phyloP scores from a whole-genome alignment of 225 moss, liverwort and hornwort species.

The Pleurozium schreberi region DNA sequence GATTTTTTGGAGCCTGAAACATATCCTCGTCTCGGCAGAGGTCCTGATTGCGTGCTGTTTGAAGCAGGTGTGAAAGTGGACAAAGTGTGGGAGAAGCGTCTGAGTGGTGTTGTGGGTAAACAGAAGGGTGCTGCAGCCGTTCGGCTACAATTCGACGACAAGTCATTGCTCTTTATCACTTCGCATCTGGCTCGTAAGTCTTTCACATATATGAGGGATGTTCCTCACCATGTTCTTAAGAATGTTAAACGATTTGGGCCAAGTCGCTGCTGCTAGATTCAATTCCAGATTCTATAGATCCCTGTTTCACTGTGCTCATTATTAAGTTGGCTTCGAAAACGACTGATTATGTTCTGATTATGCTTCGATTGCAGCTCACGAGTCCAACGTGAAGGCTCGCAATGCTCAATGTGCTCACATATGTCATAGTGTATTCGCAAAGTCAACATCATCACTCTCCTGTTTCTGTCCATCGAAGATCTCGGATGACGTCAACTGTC shows the following conservation, averaged over 20 bases:
- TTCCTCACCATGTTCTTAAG: neutral
- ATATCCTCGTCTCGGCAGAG: neutral
- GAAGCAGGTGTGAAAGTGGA: slow-evolving; percentile 61
- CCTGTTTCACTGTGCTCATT: neutral
- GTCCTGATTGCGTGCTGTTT: neutral
- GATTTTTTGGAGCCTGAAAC: neutral
- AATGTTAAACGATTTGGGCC: neutral
- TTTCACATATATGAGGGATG: neutral
- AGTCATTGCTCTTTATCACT: slow-evolving; percentile 63
- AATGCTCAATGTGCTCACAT: slow-evolving; percentile 46
- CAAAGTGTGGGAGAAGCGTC: slow-evolving; percentile 60
- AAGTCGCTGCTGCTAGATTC: neutral
- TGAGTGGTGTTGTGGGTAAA: slow-evolving; percentile 66
- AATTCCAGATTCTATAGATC: neutral
- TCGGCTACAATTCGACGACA: slow-evolving; percentile 41
- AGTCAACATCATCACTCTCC: slow-evolving; percentile 43
- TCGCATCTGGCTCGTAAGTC: slow-evolving; percentile 80
- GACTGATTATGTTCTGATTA: neutral
- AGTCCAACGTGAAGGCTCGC: slow-evolving; percentile 36
- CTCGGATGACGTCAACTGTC: slow-evolving; percentile 32
- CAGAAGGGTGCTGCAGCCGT: slow-evolving; percentile 84
- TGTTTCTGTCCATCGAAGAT: slow-evolving; percentile 28
- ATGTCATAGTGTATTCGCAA: slow-evolving; percentile 40
- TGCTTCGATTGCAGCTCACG: slow-evolving; percentile 22
- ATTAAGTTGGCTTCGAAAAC: neutral